Base-by-base conservation (phyloP, 306 rosid genomes). In the Dicorynia guianensis region DNA sequence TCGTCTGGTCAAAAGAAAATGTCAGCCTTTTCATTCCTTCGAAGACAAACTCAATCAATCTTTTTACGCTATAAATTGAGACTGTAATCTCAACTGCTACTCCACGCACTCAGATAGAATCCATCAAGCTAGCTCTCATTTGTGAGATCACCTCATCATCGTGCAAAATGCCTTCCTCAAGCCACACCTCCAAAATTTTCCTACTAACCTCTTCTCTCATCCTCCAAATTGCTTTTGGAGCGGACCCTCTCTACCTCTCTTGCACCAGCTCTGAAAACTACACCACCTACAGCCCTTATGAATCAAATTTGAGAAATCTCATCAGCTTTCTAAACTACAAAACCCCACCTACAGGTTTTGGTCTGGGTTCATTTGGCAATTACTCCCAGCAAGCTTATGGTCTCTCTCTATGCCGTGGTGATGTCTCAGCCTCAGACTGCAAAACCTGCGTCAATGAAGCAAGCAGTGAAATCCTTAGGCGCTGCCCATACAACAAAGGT, bases 211-310 rank as follows among this genome's bases (percentile, higher is more conserved):
- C 69, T 39, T 17, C 61, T 60, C 72, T 81, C 44, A 13, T 85
- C 25, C 70, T 76, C 68, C 87, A 65, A 65, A 44, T 86, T 42
- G 85, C 86, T 43, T n/a, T 71, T 11, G 92, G 83, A 18, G 80
- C 69, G 0, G 75, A 75, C 14, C 86, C 88, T 20, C 90, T 92
- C 34, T 57, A 74, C 18, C 84, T 87, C 44, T 44, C 80, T 18
- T 92, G 97, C 56, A 88, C 86, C 34, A 75, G 18, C 76, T 58
- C 66, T 3, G 63, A 84, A 43, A 82, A 85, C 72, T 86, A 56
- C 85, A 85, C 96, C 25, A 17, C 87, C 39, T 0, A 75, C 4
- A 68, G 73, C 9, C 66, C 81, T 0, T 85, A 48, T 1, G 72
- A 80, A 9, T 66, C 76, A 13, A 79, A 80, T 40, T 63, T 63